Evolutionary conservation across 371 early-diverging fungal genomes (phyloP), one percentile per base, ranked within the genome.

Genomic region (Mortierella sp.): DNA sequence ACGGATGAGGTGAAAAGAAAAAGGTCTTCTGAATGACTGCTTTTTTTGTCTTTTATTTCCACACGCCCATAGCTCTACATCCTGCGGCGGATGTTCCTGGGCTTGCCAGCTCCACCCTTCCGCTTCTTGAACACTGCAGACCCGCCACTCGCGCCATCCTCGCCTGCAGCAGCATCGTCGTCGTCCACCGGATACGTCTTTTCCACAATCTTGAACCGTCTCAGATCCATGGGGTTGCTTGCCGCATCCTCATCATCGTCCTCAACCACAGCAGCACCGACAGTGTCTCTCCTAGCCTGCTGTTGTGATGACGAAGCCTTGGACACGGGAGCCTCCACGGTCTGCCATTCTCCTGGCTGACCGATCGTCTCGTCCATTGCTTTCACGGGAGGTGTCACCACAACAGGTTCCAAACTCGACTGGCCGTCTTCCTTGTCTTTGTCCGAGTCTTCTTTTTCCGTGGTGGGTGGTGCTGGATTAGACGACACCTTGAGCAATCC

Each of bases 61-160:
- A 19, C n/a, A 6, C 5, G 9, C 2, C 54, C 5, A 8, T n/a
- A 5, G n/a, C 54, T n/a, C 74, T 73, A 83, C 24, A 75, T 26
- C 37, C 83, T 87, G 69, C 83, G 84, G 53, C 88, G 76, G 57
- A 85, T 88, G 54, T 88, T 88, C 71, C 82, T 80, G 26, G 76
- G 80, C 55, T 88, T 86, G 70, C 75, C 74, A 21, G 79, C 76
- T 2, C 87, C 86, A 6, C 76, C 73, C 82, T 91, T 93, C 53
- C 93, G 87, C 77, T 93, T 93, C 81, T 91, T 93, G 76, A 93
- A 93, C 24, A 91, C 76, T 1, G 88, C 83, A 0, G 74, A 64
- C 19, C 82, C 82, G 8, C 71, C 24, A 10, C 34, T 24, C n/a
- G 73, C 76, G 0, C 48, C 78, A 14, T 71, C 75, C 8, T 51